A percentile compares a stretch with the other conserved stretches of the same genome.
Evolutionary conservation across 345 rosid genomes (phyloP).

Genomic region (Eucalyptus regnans): DNA sequence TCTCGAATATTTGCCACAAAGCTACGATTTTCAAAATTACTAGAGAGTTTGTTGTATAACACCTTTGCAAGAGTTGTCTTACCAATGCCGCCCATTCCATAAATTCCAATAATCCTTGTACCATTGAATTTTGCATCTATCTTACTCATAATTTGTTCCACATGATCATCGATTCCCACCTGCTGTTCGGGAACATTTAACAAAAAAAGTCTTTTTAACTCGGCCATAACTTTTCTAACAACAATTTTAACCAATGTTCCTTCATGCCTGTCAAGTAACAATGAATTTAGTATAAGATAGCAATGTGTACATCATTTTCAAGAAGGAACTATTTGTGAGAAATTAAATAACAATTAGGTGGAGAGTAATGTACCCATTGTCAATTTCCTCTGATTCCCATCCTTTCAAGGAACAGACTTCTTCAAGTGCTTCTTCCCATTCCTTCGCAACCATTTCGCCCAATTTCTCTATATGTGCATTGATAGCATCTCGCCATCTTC

Average conservation of each 20-base stretch:
- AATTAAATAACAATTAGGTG: too few relatives aligned
- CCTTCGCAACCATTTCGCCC: background rate
- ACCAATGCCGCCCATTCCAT: background rate
- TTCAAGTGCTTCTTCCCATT: background rate
- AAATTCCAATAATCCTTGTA: background rate
- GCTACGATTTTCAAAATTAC: rapidly evolving
- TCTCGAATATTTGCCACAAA: rapidly evolving
- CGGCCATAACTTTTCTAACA: rapidly evolving
- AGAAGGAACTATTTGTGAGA: background rate
- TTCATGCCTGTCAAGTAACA: background rate
- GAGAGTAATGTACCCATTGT: background rate
- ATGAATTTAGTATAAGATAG: rapidly evolving
- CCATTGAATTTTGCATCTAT: background rate
- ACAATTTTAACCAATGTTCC: background rate
- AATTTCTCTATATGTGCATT: rapidly evolving
- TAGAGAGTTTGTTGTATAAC: rapidly evolving
- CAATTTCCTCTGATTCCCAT: background rate
- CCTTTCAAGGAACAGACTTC: background rate
- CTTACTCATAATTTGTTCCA: rapidly evolving
- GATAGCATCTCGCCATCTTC: rapidly evolving
- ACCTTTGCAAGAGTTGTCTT: background rate
- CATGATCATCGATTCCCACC: rapidly evolving
- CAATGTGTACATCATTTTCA: rapidly evolving
- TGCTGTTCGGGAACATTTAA: rapidly evolving
- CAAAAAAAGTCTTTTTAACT: rapidly evolving